Percentiles rank a stretch among this genome's conserved stretches.
These are phyloP conservation scores for Penicillium coprophilum DNA, from an alignment of 495 filamentous ascomycete species.

Conservation along the genomic window DNA sequence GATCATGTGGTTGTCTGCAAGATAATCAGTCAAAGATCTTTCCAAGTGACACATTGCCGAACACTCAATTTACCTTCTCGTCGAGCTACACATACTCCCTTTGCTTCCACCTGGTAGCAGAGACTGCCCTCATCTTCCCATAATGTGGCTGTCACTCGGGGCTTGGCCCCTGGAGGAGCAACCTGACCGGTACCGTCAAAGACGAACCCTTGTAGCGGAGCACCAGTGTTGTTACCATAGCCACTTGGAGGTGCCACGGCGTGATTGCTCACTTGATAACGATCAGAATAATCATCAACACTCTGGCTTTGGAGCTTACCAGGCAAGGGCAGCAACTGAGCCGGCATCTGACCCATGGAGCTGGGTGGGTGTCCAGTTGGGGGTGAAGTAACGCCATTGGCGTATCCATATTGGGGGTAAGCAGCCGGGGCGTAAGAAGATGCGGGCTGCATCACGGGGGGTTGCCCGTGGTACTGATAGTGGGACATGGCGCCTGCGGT, in stretches of 20 bases:
- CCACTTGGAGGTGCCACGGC: conserved; percentile 40
- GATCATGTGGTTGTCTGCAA: conserved; percentile 97
- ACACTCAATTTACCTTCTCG: conserved; percentile 69
- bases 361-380: conserved; percentile 66
- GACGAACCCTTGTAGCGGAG: conserved; percentile 52
- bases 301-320: conserved; percentile 38
- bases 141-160: conserved; percentile 92
- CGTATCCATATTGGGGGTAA: conserved; percentile 72
- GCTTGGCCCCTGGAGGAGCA: conserved; percentile 94
- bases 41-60: not conserved
- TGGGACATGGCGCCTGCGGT: conserved; percentile 71
- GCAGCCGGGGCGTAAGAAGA: conserved; percentile 67
- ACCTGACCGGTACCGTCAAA: conserved; percentile 92
- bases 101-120: conserved; percentile 96
- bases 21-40: conserved; percentile 7
- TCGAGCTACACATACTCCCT: conserved; percentile 92
- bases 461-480: conserved; percentile 72
- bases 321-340: conserved; percentile 68
- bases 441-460: conserved; percentile 78
- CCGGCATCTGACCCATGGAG: conserved; percentile 58
- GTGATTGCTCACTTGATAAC: conserved; percentile 44
- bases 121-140: conserved; percentile 99
- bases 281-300: conserved; percentile 13
- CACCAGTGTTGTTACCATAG: conserved; percentile 51
- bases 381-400: conserved; percentile 73